Evolutionary conservation across 148 eudicot genomes (phyloP), one percentile per base, ranked within the genome.

Genomic region (Vaccinium myrtillus): DNA sequence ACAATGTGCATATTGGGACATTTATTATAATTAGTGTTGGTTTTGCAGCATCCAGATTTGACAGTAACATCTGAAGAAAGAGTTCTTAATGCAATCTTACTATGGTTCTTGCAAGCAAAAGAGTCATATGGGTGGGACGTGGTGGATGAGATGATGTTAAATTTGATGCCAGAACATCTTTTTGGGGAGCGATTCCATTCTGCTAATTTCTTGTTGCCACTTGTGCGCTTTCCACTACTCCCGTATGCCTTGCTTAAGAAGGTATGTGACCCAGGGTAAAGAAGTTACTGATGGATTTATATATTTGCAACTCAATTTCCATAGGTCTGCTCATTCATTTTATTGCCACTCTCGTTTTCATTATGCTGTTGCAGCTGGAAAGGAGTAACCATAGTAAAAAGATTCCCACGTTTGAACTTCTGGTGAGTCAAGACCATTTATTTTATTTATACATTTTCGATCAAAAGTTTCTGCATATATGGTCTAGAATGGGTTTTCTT

Each of bases 41-140:
- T 84, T 90, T 93, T 95, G 94, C 99, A 96, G 99, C 98, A 91
- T 94, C 94, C 91, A 78, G 94, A 96, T 84, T 86, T 96, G 94
- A 92, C 97, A 19, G 97, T 96, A 70, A 96, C 97, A 79, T 94
- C 97, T 56, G 99, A 96, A 85, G 99, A 94, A 88, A 91, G 91
- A 88, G 94, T 96, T 83, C 92, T 96, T 79, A 94, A 90, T 90
- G 98, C 97, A 46, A 92, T 96, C 83, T 86, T 96, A 67, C 67
- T 91, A 61, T 96, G 98, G 98, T 85, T 95, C 86, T 83, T 88
- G 86, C 89, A 93, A 90, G 92, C 94, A 78, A 87, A 91, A 82
- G 94, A 91, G 81, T 85, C 85, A 43, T 78, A 80, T 84, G 91
- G 89, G 70, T 94, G 99, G 99, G 98, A 94, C 15, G 87, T 83